phyloP scores from a whole-genome alignment of 805 yeast genomes.

The Candida odintsovae region DNA sequence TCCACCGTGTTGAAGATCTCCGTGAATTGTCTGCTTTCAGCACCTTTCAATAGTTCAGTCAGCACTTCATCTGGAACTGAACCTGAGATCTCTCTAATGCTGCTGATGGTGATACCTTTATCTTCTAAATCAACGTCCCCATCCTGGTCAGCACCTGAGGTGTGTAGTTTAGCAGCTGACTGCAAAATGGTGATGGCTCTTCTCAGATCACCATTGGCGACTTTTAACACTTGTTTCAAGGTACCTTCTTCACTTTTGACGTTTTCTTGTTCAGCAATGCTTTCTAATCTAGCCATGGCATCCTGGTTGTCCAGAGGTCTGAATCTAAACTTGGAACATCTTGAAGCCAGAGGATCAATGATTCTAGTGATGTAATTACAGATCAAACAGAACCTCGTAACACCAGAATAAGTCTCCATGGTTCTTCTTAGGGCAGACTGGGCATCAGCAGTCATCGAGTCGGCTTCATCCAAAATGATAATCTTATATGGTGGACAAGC shows the following conservation, averaged over 20 bases:
- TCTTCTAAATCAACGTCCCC: conserved; percentile 32
- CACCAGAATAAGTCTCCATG: conserved; percentile 86
- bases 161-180: conserved; percentile 61
- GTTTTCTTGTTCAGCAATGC: conserved; percentile 47
- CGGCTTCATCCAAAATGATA: conserved; percentile 91
- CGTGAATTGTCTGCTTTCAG: conserved; percentile 27
- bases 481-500: conserved; percentile 97
- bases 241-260: conserved; percentile 42
- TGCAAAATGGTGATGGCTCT: conserved; percentile 88
- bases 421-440: conserved; percentile 94
- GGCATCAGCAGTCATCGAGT: conserved; percentile 96
- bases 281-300: conserved; percentile 63
- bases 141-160: conserved; percentile 11
- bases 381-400: conserved; percentile 88
- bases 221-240: conserved; percentile 56
- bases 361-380: conserved; percentile 96
- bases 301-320: conserved; percentile 64
- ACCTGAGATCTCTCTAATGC: conserved; percentile 72
- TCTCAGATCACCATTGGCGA: conserved; percentile 87
- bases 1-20: conserved; percentile 39
- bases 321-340: conserved; percentile 95
- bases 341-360: conserved; percentile 92
- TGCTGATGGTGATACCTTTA: conserved; percentile 36
- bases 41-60: conserved; percentile 33
- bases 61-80: conserved; percentile 52